Evolutionary conservation across 148 eudicot genomes (phyloP).

Genomic region (Drosera capensis): DNA sequence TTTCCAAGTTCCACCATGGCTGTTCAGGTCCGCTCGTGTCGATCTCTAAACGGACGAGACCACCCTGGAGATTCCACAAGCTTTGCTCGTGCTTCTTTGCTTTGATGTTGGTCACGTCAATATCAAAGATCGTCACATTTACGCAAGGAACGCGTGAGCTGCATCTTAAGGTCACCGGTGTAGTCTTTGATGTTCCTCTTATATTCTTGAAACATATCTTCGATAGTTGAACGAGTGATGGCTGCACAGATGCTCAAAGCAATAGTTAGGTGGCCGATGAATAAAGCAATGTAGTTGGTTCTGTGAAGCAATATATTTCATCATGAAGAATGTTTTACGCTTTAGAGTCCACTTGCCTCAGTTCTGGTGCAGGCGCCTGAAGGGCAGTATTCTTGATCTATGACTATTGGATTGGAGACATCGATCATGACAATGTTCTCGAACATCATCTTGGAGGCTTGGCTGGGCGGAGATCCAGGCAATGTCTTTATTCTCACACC

Average conservation of each 20-base stretch:
- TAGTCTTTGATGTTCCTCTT: slow-evolving; percentile 7
- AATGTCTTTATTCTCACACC: slow-evolving; percentile 34
- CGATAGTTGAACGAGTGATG: slow-evolving; percentile 6
- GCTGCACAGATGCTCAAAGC: not conserved
- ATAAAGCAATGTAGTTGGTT: not conserved
- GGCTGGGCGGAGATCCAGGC: slow-evolving; percentile 18
- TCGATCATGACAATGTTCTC: slow-evolving; percentile 24
- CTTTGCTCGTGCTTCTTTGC: not conserved
- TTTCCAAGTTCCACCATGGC: not conserved
- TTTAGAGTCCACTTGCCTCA: not conserved
- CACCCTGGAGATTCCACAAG: not conserved
- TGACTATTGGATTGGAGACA: slow-evolving; percentile 27
- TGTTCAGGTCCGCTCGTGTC: not conserved
- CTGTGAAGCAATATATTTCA: not conserved
- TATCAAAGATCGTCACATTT: slow-evolving; percentile 2
- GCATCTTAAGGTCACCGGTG: slow-evolving; percentile 1
- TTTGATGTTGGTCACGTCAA: not conserved
- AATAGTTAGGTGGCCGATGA: not conserved
- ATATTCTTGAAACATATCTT: slow-evolving; percentile 9
- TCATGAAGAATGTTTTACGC: not conserved
- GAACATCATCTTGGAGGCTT: slow-evolving; percentile 18
- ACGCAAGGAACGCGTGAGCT: slow-evolving; percentile 6
- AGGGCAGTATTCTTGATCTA: slow-evolving; percentile 16
- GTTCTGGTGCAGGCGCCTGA: not conserved
- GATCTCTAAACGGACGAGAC: not conserved